phyloP scores from a whole-genome alignment of 768 basidiomycete species.

The Cantharellus cinnabarinus region DNA sequence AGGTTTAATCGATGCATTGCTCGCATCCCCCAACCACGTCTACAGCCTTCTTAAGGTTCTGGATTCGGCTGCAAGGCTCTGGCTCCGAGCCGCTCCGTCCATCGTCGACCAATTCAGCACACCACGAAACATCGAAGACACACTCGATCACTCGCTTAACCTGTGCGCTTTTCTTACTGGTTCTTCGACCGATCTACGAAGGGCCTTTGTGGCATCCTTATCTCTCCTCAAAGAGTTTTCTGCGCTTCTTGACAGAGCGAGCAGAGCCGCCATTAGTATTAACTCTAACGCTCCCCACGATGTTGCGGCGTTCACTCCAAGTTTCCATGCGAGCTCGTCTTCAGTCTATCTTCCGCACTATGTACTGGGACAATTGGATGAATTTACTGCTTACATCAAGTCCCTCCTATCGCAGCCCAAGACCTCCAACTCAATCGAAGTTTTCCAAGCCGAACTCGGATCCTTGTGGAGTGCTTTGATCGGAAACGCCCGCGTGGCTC shows the following conservation, averaged over 20 bases:
- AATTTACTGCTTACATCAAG: neutral
- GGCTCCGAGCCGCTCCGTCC: neutral
- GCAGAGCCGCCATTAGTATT: neutral
- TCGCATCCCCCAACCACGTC: neutral
- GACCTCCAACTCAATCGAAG: neutral
- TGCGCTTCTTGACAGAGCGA: neutral
- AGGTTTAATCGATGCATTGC: neutral
- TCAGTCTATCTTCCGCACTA: neutral
- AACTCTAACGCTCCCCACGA: neutral
- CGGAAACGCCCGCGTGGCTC: neutral
- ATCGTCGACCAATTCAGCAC: neutral
- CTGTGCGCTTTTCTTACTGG: neutral
- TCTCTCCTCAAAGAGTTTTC: neutral
- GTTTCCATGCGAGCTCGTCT: neutral
- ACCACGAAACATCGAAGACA: neutral
- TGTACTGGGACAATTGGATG: neutral
- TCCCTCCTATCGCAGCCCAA: neutral
- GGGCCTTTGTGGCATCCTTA: neutral
- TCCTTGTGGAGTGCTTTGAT: neutral
- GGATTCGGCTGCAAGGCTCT: neutral
- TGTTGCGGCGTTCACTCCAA: neutral
- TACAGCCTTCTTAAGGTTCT: neutral
- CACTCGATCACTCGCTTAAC: neutral
- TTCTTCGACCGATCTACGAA: neutral
- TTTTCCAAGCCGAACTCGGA: neutral